phyloP scores from a whole-genome alignment of 1,284 basidiomycete genomes.

The Moesziomyces aphidis region DNA sequence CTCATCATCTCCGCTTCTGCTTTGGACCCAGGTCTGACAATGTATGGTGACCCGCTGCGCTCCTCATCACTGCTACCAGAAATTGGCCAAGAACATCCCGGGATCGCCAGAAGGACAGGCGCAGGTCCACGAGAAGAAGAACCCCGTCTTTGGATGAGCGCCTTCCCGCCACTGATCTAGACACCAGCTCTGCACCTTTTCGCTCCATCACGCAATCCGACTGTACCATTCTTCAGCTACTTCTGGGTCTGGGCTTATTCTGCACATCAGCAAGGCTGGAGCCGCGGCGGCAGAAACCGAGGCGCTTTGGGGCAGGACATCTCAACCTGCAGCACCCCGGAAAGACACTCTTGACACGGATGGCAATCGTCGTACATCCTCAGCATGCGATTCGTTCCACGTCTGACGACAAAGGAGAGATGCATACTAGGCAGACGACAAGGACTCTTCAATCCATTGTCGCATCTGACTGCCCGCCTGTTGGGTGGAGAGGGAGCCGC shows the following conservation, averaged over 20 bases:
- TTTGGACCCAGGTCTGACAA: no score
- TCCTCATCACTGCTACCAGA: conserved; percentile 71
- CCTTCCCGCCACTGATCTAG: conserved; percentile 8
- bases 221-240: neutral
- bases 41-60: neutral
- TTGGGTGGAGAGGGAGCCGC: conserved; percentile 79
- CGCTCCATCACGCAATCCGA: neutral
- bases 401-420: conserved; percentile 61
- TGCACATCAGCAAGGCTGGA: no score
- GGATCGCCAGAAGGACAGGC: conserved; percentile 85
- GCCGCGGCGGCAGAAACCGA: no score
- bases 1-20: conserved; percentile 1
- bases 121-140: conserved; percentile 90
- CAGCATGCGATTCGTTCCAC: no score
- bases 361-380: no score
- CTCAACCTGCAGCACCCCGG: no score
- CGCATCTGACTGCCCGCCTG: conserved; percentile 78
- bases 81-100: conserved; percentile 90
- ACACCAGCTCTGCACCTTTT: conserved; percentile 7
- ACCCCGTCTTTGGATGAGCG: conserved; percentile 74
- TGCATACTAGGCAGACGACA: conserved; percentile 72
- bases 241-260: no score
- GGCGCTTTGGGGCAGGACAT: no score
- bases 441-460: conserved; percentile 77
- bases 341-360: no score